phyloP scores from a whole-genome alignment of 2,329 filamentous ascomycete genomes.

The Ophiocordyceps camponoti-leonardi region DNA sequence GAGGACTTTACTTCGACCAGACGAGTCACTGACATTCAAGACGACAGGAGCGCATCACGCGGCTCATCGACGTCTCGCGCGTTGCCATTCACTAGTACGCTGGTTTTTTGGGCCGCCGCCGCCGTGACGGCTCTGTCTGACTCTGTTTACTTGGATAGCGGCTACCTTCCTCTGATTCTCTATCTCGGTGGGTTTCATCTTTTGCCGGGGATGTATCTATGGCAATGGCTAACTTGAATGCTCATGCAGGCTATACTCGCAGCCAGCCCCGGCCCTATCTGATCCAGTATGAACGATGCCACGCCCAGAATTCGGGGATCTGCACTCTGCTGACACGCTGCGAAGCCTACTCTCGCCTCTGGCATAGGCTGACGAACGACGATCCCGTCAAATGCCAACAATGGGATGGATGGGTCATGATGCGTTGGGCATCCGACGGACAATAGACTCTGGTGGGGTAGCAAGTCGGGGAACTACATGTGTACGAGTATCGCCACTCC shows the following conservation, averaged over 20 bases:
- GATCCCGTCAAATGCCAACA: background rate
- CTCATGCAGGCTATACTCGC: constrained; percentile 61
- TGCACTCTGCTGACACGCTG: background rate
- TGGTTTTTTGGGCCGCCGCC: constrained; percentile 15
- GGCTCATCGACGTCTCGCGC: constrained; percentile 86
- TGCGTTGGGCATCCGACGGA: no score
- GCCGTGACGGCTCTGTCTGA: background rate
- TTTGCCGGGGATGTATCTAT: background rate
- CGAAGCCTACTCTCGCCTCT: constrained; percentile 46
- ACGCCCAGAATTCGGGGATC: background rate
- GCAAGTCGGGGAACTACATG: no score
- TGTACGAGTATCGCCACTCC: no score
- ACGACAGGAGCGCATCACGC: constrained; percentile 81
- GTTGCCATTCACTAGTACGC: constrained; percentile 90
- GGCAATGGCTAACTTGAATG: background rate
- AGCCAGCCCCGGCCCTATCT: constrained; percentile 76
- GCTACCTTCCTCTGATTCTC: constrained; percentile 90
- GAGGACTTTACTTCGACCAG: background rate
- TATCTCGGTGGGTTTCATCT: constrained; percentile 59
- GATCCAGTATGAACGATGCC: constrained; percentile 31
- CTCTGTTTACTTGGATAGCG: constrained; percentile 38
- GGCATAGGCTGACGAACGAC: constrained; percentile 25
- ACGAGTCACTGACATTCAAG: background rate
- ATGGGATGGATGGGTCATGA: background rate
- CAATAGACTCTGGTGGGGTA: no score